A percentile compares a stretch with the other conserved stretches of the same genome.
Evolutionary conservation across 805 yeast species (phyloP).

Genomic region (Nakazawaea sp.): DNA sequence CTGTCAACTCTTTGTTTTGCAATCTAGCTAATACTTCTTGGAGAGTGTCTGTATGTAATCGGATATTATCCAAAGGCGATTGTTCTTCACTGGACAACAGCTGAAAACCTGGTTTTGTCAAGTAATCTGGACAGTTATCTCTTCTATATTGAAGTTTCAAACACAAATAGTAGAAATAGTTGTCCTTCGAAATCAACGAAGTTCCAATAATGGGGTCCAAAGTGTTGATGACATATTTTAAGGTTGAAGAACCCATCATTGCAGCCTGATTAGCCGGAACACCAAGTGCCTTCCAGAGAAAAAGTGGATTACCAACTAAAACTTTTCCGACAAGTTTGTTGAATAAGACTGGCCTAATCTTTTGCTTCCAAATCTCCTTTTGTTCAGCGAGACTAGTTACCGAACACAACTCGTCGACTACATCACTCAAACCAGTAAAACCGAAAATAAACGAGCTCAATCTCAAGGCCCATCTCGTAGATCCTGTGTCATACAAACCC

Average conservation of each 20-base stretch:
- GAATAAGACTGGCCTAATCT: conserved; percentile 62
- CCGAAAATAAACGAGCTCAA: conserved; percentile 56
- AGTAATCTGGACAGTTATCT: conserved; percentile 70
- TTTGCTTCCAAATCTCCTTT: conserved; percentile 51
- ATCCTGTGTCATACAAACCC: conserved; percentile 78
- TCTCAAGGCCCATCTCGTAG: conserved; percentile 80
- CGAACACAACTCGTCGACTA: conserved; percentile 49
- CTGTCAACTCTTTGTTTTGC: conserved; percentile 54
- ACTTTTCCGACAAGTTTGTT: conserved; percentile 62
- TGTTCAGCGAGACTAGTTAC: conserved; percentile 59
- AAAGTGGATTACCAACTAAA: conserved; percentile 75
- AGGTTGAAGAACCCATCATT: conserved; percentile 68
- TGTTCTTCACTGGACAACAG: conserved; percentile 32
- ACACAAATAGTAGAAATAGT: conserved; percentile 71
- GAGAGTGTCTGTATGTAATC: conserved; percentile 74
- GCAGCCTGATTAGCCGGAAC: conserved; percentile 81
- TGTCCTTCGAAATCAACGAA: conserved; percentile 60
- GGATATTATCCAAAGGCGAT: conserved; percentile 59
- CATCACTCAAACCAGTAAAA: conserved; percentile 42
- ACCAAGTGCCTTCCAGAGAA: conserved; percentile 86
- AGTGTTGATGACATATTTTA: conserved; percentile 69
- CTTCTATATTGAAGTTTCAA: conserved; percentile 54
- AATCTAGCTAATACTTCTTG: conserved; percentile 70
- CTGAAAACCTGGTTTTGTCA: conserved; percentile 52
- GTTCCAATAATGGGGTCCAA: conserved; percentile 66